phyloP scores from a whole-genome alignment of 2,329 filamentous ascomycete species.

The Sporothrix dimorphospora region DNA sequence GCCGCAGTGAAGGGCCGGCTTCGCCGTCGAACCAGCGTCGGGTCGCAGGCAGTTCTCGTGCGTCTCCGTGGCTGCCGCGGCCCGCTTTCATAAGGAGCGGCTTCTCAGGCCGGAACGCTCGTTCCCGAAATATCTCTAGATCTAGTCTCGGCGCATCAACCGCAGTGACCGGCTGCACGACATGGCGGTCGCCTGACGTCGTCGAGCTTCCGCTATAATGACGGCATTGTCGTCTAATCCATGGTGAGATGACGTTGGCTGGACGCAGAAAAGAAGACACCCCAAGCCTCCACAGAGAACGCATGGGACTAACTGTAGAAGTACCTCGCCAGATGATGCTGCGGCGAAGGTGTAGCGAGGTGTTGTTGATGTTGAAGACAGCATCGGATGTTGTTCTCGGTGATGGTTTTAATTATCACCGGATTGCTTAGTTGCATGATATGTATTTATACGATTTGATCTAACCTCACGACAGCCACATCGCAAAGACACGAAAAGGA shows the following conservation, averaged over 20 bases:
- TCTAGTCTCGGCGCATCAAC: conserved; percentile 27
- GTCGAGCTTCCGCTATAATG: conserved; percentile 48
- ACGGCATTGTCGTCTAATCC: not conserved
- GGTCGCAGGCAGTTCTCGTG: conserved; percentile 53
- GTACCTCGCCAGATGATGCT: not conserved
- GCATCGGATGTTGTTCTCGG: not conserved
- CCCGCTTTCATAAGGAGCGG: conserved; percentile 56
- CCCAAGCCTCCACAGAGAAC: not conserved
- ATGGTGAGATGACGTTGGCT: not conserved
- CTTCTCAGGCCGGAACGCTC: conserved; percentile 55
- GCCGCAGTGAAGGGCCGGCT: not conserved
- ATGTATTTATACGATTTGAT: not conserved
- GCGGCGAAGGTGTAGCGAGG: not conserved
- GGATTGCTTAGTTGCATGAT: conserved; percentile 8
- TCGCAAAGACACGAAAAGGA: not conserved
- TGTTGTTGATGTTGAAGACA: not conserved
- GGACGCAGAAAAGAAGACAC: not conserved
- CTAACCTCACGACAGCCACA: not conserved
- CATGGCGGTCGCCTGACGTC: conserved; percentile 19
- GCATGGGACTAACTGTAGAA: not conserved
- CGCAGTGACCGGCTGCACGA: conserved; percentile 17
- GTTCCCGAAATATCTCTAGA: conserved; percentile 54
- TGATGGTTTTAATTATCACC: not conserved
- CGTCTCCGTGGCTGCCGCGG: conserved; percentile 36
- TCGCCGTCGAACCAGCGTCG: conserved; percentile 60